A percentile compares a stretch with the other conserved stretches of the same genome.
Conservation (phyloP, 148 eudicot genomes). For the Fallopia convolvulus region DNA sequence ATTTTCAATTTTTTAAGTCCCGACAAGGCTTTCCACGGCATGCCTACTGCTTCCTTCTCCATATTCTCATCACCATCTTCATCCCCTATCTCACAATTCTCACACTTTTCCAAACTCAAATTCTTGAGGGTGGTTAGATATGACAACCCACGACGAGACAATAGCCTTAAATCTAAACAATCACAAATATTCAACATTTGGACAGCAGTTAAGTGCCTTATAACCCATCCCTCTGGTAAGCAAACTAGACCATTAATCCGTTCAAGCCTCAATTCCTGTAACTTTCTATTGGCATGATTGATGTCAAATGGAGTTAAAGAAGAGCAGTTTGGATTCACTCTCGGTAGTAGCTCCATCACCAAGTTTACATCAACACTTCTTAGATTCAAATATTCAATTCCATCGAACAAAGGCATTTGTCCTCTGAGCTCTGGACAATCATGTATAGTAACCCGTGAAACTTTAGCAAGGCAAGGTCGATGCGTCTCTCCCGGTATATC, state of each 20-base stretch:
- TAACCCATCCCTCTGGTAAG: too few relatives aligned
- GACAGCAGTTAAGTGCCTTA: background rate
- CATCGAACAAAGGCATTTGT: background rate
- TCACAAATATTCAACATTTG: fast-evolving
- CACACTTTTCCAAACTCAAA: fast-evolving
- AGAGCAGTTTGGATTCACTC: background rate
- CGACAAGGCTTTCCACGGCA: background rate
- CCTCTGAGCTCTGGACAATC: background rate
- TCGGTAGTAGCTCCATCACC: background rate
- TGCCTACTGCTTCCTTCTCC: background rate
- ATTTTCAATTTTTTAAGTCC: background rate
- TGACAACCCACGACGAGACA: background rate
- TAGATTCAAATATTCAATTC: background rate
- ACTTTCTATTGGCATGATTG: background rate
- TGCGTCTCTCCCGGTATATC: background rate
- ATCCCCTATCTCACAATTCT: background rate
- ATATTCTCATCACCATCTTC: background rate
- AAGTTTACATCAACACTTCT: background rate
- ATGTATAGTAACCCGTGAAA: background rate
- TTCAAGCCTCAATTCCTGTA: background rate
- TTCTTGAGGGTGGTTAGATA: background rate
- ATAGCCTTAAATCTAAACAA: background rate
- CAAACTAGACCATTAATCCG: background rate
- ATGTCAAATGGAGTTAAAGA: background rate
- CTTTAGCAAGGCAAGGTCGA: background rate